Percentiles rank a stretch among this genome's conserved stretches.
phyloP scores from a whole-genome alignment of 805 yeast species.

The Hanseniaspora valbyensis region DNA sequence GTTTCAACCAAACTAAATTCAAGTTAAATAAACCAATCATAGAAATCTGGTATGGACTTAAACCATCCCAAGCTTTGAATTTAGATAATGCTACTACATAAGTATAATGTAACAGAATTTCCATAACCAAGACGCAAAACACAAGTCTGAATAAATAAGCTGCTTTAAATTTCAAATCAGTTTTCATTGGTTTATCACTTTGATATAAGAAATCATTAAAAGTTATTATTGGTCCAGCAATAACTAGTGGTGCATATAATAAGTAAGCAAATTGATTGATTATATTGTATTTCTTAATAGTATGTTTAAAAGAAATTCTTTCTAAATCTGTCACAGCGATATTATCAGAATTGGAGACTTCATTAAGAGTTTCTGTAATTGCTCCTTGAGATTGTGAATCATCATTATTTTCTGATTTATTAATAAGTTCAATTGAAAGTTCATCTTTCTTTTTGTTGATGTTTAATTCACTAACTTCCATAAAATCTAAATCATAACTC shows the following conservation, averaged over 20 bases:
- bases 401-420: conserved; percentile 11
- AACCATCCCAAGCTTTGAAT: conserved; percentile 78
- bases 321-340: conserved; percentile 41
- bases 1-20: conserved; percentile 84
- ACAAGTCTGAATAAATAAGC: conserved; percentile 57
- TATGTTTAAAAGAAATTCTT: conserved; percentile 54
- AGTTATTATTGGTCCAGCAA: conserved; percentile 91
- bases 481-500: conserved; percentile 70
- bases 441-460: conserved; percentile 2
- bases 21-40: conserved; percentile 89
- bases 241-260: conserved; percentile 75
- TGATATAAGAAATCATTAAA: conserved; percentile 86
- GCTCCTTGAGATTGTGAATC: conserved; percentile 11
- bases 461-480: conserved; percentile 20
- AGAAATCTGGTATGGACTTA: conserved; percentile 82
- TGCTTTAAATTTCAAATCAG: conserved; percentile 44
- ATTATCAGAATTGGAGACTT: conserved; percentile 23
- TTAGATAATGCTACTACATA: conserved; percentile 91
- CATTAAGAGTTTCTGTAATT: conserved; percentile 18
- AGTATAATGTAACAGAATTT: conserved; percentile 70
- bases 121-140: conserved; percentile 78
- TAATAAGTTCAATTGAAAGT: conserved; percentile 1
- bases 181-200: conserved; percentile 44
- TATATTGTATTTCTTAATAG: conserved; percentile 48
- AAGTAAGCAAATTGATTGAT: conserved; percentile 63